phyloP scores from a whole-genome alignment of 192 early-diverging fungal species.

The Umbelopsis ramanniana region DNA sequence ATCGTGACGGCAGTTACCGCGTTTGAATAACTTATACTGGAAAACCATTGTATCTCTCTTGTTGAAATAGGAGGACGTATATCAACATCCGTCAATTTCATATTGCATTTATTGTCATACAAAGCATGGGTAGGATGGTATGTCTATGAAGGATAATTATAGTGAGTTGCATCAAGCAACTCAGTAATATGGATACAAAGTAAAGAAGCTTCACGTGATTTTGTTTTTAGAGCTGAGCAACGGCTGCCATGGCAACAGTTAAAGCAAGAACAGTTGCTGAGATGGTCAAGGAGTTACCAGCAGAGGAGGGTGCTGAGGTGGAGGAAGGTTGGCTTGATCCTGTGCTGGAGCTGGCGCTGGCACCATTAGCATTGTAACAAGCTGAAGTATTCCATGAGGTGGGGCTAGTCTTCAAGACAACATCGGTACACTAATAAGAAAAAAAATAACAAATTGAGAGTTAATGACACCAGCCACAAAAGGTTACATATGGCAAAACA shows the following conservation, averaged over 20 bases:
- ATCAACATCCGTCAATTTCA: too few relatives aligned
- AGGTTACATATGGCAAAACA: background rate
- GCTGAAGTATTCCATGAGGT: background rate
- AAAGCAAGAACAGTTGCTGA: background rate
- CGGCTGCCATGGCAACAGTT: background rate
- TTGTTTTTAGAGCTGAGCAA: background rate
- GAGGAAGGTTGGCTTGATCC: background rate
- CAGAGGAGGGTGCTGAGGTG: background rate
- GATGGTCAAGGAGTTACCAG: background rate
- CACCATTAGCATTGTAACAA: background rate
- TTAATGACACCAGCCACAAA: background rate
- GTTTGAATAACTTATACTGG: too few relatives aligned
- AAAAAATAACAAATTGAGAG: background rate
- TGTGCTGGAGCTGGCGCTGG: background rate
- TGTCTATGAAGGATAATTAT: slow-evolving; percentile 2
- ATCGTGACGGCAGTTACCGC: too few relatives aligned
- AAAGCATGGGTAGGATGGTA: background rate
- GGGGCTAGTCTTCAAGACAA: background rate
- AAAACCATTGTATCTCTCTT: too few relatives aligned
- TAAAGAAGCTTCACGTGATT: background rate
- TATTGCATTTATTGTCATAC: too few relatives aligned
- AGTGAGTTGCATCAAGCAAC: background rate
- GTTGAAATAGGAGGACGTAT: too few relatives aligned
- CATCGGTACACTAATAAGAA: background rate
- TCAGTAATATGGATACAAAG: background rate